Percentiles rank a stretch among this genome's conserved stretches.
Evolutionary conservation across 2,329 filamentous ascomycete species (phyloP).

Genomic region (Stenocarpella maydis): DNA sequence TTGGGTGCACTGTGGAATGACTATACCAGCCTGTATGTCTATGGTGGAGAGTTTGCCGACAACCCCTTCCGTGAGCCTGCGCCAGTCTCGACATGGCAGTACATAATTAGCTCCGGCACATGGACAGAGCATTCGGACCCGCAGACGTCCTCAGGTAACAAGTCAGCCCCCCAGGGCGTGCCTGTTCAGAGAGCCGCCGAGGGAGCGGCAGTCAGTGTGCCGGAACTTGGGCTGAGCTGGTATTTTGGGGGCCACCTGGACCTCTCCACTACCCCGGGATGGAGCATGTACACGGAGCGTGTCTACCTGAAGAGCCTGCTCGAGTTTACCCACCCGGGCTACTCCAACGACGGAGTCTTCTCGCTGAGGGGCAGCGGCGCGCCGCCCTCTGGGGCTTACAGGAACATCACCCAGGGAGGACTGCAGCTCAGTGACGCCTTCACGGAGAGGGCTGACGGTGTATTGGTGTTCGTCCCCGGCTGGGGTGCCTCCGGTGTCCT

Average conservation of each 20-base stretch:
- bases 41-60: slow-evolving; percentile 78
- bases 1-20: slow-evolving; percentile 82
- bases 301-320: slow-evolving; percentile 78
- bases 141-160: slow-evolving; percentile 68
- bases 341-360: slow-evolving; percentile 68
- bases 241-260: slow-evolving; percentile 84
- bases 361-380: slow-evolving; percentile 65
- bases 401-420: slow-evolving; percentile 78
- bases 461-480: slow-evolving; percentile 76
- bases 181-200: slow-evolving; percentile 75
- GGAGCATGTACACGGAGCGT: slow-evolving; percentile 70
- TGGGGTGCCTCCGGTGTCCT: slow-evolving; percentile 76
- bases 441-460: slow-evolving; percentile 76
- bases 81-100: slow-evolving; percentile 74
- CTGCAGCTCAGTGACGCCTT: slow-evolving; percentile 73
- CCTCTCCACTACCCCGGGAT: slow-evolving; percentile 63
- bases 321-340: slow-evolving; percentile 79
- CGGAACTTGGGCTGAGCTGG: slow-evolving; percentile 74
- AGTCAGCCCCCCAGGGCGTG: slow-evolving; percentile 62
- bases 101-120: slow-evolving; percentile 63
- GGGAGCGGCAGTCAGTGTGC: slow-evolving; percentile 75
- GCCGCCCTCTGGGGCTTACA: slow-evolving; percentile 68
- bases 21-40: slow-evolving; percentile 73
- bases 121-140: slow-evolving; percentile 73
- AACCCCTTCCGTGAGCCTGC: slow-evolving; percentile 63